Base-by-base conservation (phyloP, 2,329 filamentous ascomycete species). In the Phyllosticta citriasiana region DNA sequence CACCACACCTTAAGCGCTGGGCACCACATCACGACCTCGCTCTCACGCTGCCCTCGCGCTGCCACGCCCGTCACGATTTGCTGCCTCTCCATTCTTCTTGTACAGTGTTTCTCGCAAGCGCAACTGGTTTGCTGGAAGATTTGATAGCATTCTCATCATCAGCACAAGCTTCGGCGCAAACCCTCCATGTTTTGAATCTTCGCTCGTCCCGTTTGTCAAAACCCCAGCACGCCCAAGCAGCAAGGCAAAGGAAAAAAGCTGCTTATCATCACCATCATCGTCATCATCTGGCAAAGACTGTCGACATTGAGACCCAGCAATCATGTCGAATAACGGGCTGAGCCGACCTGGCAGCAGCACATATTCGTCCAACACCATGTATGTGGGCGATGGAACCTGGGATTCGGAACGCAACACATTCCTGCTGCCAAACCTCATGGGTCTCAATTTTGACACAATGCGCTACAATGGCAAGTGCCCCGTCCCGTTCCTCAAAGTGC, bases 371-470 rank as follows among this genome's bases (percentile, higher is more conserved):
- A 80, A 86, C 69, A 89, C 85, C n/a, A 79, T 92, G 80, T 80
- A 79, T 60, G 88, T 93, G 16, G 89, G 89, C 64, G 89, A 93
- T 71, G 89, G 89, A 24, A 93, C 89, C 35, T 94, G 89, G 89
- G 87, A 92, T 68, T 87, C 87, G 62, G 79, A 81, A 63, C 87
- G 87, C 71, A 90, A 92, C 69, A 85, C 83, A 19, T 94, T 93
- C 71, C 77, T 94, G 59, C 76, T 94, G 57, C 89, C 89, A 40
- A 91, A 91, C 69, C 77, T 94, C 54, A 79, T 86, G 67, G 88
- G 88, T 8, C 75, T 90, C 65, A 89, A 91, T 71, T 89, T 90
- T 72, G 87, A 87, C 57, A 92, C 89, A 5, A 92, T 89, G 85
- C 85, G 82, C 71, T 91, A 91, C 76, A 94, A 94, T 82, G 89